Evolutionary conservation across 1,139 yeast species (phyloP).

Genomic region (Protomyces gravidus): DNA sequence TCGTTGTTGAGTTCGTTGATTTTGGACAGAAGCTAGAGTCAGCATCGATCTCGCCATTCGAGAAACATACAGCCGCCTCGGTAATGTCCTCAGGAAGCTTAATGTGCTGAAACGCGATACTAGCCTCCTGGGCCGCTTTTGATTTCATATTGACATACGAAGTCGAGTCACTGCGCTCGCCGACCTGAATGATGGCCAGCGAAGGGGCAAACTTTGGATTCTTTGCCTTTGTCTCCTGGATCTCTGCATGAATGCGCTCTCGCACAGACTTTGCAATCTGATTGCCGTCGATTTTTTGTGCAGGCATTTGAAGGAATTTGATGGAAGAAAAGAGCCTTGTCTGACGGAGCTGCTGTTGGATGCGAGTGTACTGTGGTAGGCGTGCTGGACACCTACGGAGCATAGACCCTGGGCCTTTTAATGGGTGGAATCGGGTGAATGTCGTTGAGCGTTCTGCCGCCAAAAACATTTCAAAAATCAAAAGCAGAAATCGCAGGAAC

Average conservation of each 20-base stretch:
- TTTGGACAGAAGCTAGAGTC: constrained; percentile 57
- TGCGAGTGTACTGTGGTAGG: background rate
- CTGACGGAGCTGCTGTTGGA: background rate
- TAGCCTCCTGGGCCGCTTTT: constrained; percentile 66
- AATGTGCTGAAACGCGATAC: constrained; percentile 64
- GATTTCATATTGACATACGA: constrained; percentile 95
- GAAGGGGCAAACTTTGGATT: constrained; percentile 57
- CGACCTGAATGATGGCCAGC: constrained; percentile 83
- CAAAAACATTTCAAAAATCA: no score
- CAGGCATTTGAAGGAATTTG: constrained; percentile 13
- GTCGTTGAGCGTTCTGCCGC: no score
- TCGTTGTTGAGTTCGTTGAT: constrained; percentile 64
- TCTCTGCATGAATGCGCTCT: constrained; percentile 32
- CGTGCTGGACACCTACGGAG: constrained; percentile 1
- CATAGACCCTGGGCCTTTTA: background rate
- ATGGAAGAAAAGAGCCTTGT: background rate
- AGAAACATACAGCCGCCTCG: constrained; percentile 38
- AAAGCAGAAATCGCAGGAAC: no score
- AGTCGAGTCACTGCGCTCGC: constrained; percentile 80
- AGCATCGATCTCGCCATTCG: no score
- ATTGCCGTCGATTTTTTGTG: constrained; percentile 28
- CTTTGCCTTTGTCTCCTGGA: constrained; percentile 28
- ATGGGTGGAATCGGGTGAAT: no score
- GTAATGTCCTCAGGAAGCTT: constrained; percentile 56
- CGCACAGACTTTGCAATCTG: constrained; percentile 32